Conservation (phyloP, 768 basidiomycete species). For the Sutorius australiensis region DNA sequence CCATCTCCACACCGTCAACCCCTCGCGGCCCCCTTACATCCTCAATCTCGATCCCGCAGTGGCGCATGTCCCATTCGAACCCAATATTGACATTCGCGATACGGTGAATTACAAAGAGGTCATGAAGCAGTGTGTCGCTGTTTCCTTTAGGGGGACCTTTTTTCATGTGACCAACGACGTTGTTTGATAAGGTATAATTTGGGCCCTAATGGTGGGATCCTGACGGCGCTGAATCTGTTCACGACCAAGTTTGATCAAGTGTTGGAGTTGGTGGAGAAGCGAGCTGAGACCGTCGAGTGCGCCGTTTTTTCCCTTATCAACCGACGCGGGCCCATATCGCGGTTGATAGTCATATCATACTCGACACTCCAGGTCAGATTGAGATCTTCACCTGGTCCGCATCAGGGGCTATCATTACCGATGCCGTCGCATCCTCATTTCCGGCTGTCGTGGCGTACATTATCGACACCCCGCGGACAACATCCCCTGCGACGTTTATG, state of each 20-base stretch:
- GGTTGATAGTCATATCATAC: conserved; percentile 72
- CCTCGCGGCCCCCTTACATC: conserved; percentile 80
- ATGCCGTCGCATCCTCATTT: conserved; percentile 88
- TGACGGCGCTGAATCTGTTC: conserved; percentile 95
- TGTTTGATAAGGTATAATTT: conserved; percentile 76
- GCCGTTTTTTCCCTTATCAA: conserved; percentile 24
- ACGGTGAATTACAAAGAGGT: conserved; percentile 97
- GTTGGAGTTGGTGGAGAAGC: conserved; percentile 83
- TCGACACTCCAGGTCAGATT: conserved; percentile 98
- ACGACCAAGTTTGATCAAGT: conserved; percentile 99
- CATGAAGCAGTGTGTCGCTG: conserved; percentile 92
- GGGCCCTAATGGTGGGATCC: conserved; percentile 95
- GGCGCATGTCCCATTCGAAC: conserved; percentile 83
- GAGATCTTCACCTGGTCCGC: conserved; percentile 99
- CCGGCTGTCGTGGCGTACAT: conserved; percentile 96
- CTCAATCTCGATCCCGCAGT: conserved; percentile 98
- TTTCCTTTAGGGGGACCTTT: conserved; percentile 16
- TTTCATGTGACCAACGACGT: conserved; percentile 14
- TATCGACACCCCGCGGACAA: conserved; percentile 94
- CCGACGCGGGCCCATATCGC: not conserved
- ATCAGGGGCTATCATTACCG: conserved; percentile 97
- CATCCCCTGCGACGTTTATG: conserved; percentile 97
- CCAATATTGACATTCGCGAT: conserved; percentile 97
- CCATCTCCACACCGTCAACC: conserved; percentile 69
- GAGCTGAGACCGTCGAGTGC: conserved; percentile 85